phyloP scores from a whole-genome alignment of 1,284 basidiomycete genomes.

The Hortiboletus rubellus region DNA sequence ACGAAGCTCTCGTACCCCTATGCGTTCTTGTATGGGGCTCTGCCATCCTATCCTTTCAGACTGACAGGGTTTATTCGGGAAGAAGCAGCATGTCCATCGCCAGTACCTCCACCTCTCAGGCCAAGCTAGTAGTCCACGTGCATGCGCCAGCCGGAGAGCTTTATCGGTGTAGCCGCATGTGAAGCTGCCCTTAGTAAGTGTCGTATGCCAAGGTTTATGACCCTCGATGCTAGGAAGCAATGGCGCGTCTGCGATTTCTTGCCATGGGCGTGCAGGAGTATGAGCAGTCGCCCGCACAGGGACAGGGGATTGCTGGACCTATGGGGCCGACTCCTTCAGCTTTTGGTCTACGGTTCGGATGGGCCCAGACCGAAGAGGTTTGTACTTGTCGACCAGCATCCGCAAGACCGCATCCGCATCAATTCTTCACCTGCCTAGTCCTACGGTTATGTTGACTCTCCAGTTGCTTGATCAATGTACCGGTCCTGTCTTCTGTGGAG shows the following conservation, averaged over 20 bases:
- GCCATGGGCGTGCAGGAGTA: slow-evolving; percentile 10
- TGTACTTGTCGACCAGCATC: slow-evolving; percentile 87
- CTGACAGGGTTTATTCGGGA: slow-evolving; percentile 54
- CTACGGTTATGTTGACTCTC: slow-evolving; percentile 43
- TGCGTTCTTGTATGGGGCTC: slow-evolving; percentile 75
- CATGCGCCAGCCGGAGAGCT: slow-evolving; percentile 53
- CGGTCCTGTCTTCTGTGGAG: not conserved
- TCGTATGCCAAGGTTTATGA: slow-evolving; percentile 71
- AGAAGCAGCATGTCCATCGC: slow-evolving; percentile 17
- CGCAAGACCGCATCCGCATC: slow-evolving; percentile 73
- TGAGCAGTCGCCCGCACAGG: not conserved
- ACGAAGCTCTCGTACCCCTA: slow-evolving; percentile 54
- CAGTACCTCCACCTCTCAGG: slow-evolving; percentile 40
- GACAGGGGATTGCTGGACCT: slow-evolving; percentile 20
- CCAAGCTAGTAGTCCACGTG: slow-evolving; percentile 70
- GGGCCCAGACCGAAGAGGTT: slow-evolving; percentile 66
- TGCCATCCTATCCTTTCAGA: slow-evolving; percentile 77
- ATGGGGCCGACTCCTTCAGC: slow-evolving; percentile 52
- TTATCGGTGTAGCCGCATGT: slow-evolving; percentile 53
- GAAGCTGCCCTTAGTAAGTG: slow-evolving; percentile 56
- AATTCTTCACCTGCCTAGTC: slow-evolving; percentile 81
- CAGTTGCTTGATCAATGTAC: slow-evolving; percentile 28
- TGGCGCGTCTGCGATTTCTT: slow-evolving; percentile 39
- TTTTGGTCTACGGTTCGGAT: slow-evolving; percentile 74
- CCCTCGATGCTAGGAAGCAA: slow-evolving; percentile 54